phyloP scores from a whole-genome alignment of 257 asterid genomes.

The Nicotiana noctiflora region DNA sequence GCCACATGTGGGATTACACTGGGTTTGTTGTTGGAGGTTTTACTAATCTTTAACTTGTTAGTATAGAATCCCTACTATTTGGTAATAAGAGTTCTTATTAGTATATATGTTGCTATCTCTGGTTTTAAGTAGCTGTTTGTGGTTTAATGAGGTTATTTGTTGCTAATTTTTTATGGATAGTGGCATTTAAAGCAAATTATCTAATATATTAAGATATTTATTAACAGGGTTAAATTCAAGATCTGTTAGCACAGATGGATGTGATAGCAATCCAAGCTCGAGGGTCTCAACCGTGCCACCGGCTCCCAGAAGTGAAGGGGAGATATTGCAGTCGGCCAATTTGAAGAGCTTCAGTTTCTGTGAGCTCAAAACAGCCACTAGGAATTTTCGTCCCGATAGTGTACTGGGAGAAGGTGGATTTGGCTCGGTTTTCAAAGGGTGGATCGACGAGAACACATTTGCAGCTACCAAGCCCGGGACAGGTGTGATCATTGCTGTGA shows the following conservation, averaged over 20 bases:
- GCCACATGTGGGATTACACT: too few relatives aligned
- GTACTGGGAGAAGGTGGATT: slow-evolving; percentile 85
- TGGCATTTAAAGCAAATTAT: not conserved
- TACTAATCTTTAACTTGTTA: not conserved
- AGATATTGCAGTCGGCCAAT: slow-evolving; percentile 72
- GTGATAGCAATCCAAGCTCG: slow-evolving; percentile 25
- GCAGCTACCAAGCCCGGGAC: slow-evolving; percentile 74
- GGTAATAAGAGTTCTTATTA: not conserved
- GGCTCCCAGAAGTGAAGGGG: slow-evolving; percentile 71
- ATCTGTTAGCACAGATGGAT: slow-evolving; percentile 39
- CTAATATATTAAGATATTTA: slow-evolving; percentile 3
- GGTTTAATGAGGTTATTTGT: not conserved
- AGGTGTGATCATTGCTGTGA: slow-evolving; percentile 70
- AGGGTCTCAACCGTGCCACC: slow-evolving; percentile 37
- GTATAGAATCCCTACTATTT: not conserved
- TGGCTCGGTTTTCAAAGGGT: slow-evolving; percentile 85
- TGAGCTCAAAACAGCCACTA: slow-evolving; percentile 64
- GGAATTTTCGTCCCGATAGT: slow-evolving; percentile 82
- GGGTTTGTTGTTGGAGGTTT: not conserved
- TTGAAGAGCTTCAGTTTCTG: slow-evolving; percentile 56
- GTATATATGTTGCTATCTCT: not conserved
- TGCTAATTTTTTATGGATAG: not conserved
- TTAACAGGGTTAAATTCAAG: slow-evolving; percentile 42
- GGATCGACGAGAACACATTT: slow-evolving; percentile 65
- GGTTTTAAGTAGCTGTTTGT: not conserved